A percentile compares a stretch with the other conserved stretches of the same genome.
These are phyloP conservation scores for Colletotrichum theobromicola DNA, from an alignment of 2,329 filamentous ascomycete species.

Conservation along the genomic window DNA sequence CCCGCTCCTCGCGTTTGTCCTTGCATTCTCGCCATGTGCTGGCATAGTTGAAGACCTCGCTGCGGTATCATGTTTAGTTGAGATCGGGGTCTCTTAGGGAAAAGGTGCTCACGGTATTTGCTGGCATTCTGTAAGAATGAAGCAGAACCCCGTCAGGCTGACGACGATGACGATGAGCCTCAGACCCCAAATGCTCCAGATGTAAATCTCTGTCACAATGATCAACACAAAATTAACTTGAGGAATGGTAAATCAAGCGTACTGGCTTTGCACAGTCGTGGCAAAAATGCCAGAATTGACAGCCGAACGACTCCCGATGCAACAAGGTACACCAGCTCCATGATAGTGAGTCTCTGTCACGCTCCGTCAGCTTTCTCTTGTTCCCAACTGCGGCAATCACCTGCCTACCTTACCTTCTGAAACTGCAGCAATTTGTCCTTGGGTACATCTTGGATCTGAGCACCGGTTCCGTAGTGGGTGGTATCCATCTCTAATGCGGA, in stretches of 20 bases:
- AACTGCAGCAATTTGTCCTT: neutral
- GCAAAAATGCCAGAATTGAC: constrained; percentile 38
- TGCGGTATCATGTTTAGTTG: neutral
- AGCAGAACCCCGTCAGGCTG: constrained; percentile 24
- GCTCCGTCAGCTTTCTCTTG: neutral
- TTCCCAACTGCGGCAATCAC: no score
- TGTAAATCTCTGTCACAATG: neutral
- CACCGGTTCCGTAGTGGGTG: constrained; percentile 11
- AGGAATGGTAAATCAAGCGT: neutral
- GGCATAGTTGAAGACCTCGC: constrained; percentile 10
- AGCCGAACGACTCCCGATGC: constrained; percentile 35
- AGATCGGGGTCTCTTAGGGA: no score
- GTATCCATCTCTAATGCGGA: constrained; percentile 17
- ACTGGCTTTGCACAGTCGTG: constrained; percentile 39
- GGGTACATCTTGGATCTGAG: constrained; percentile 4
- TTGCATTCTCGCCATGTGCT: constrained; percentile 28
- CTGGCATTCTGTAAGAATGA: constrained; percentile 26
- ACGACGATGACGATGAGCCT: constrained; percentile 18
- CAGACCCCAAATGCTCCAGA: constrained; percentile 13
- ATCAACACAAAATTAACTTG: neutral
- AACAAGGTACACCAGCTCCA: constrained; percentile 32
- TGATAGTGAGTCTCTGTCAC: neutral
- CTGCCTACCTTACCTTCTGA: neutral
- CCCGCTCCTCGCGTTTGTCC: constrained; percentile 23
- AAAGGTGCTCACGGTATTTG: constrained; percentile 20